Conservation (phyloP, 208 protist genomes). For the Trypanosoma melophagium region DNA sequence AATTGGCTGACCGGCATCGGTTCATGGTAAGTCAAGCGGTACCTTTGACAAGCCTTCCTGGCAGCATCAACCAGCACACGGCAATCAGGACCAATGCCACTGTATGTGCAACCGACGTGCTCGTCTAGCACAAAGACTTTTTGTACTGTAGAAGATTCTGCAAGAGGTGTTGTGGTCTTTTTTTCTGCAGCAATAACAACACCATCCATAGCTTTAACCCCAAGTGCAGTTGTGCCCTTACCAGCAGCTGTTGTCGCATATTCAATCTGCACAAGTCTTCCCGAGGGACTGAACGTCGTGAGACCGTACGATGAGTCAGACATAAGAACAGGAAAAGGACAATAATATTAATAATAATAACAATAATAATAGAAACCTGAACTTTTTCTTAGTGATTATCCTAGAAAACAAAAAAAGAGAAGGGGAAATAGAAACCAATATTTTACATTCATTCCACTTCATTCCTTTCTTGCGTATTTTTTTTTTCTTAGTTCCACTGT, state of each 20-base stretch:
- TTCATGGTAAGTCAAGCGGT: conserved; percentile 93
- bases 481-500: not conserved
- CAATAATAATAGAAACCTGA: conserved; percentile 13
- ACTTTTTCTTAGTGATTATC: not conserved
- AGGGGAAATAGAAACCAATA: not conserved
- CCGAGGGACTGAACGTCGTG: conserved; percentile 99
- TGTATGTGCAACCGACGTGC: conserved; percentile 97
- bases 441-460: not conserved
- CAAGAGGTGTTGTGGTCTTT: conserved; percentile 94
- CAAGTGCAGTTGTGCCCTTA: conserved; percentile 91
- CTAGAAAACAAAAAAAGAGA: not conserved
- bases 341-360: conserved; percentile 25
- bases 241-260: conserved; percentile 98
- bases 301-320: conserved; percentile 97
- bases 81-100: conserved; percentile 98
- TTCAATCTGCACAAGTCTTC: conserved; percentile 99
- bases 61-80: conserved; percentile 96
- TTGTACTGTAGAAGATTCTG: conserved; percentile 93
- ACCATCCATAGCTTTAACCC: conserved; percentile 96
- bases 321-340: conserved; percentile 40
- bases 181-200: conserved; percentile 99
- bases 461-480: not conserved
- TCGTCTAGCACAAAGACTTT: conserved; percentile 95
- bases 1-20: conserved; percentile 95
- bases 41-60: conserved; percentile 95